phyloP scores from a whole-genome alignment of 78 protist genomes.

The Creolimax fragrantissima region DNA sequence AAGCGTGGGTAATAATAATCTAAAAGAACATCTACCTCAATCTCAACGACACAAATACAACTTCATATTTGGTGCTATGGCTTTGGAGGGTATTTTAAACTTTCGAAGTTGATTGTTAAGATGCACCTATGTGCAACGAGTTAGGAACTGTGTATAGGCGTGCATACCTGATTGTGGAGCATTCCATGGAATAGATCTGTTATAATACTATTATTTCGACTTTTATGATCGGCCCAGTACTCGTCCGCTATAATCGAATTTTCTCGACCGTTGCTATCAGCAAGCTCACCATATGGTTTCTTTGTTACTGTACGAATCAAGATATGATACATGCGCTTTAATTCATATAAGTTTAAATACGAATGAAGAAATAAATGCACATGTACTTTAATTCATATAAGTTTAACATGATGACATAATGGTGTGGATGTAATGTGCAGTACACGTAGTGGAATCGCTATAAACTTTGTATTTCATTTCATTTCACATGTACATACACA shows the following conservation, averaged over 20 bases:
- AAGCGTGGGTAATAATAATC: neutral
- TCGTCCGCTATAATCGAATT: slow-evolving; percentile 50
- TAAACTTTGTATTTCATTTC: too few species aligned
- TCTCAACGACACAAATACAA: too few species aligned
- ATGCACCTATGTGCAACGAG: too few species aligned
- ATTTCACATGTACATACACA: too few species aligned
- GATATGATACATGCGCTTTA: slow-evolving; percentile 35
- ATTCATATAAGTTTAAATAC: neutral
- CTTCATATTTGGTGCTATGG: too few species aligned
- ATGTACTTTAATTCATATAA: neutral
- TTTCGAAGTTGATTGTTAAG: too few species aligned
- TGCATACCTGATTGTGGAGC: slow-evolving; percentile 6
- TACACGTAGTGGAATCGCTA: too few species aligned
- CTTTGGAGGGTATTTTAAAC: too few species aligned
- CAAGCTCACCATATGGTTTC: slow-evolving; percentile 55
- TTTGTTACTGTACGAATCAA: neutral
- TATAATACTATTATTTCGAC: slow-evolving; percentile 66
- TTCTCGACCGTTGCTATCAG: neutral
- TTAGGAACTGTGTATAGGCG: too few species aligned
- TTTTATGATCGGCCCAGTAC: slow-evolving; percentile 63
- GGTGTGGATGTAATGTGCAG: too few species aligned
- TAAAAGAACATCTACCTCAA: neutral
- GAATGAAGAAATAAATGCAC: neutral
- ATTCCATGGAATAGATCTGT: slow-evolving; percentile 77
- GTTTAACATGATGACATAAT: too few species aligned